Evolutionary conservation across 345 rosid genomes (phyloP).

Genomic region (Eutrema yunnanense): DNA sequence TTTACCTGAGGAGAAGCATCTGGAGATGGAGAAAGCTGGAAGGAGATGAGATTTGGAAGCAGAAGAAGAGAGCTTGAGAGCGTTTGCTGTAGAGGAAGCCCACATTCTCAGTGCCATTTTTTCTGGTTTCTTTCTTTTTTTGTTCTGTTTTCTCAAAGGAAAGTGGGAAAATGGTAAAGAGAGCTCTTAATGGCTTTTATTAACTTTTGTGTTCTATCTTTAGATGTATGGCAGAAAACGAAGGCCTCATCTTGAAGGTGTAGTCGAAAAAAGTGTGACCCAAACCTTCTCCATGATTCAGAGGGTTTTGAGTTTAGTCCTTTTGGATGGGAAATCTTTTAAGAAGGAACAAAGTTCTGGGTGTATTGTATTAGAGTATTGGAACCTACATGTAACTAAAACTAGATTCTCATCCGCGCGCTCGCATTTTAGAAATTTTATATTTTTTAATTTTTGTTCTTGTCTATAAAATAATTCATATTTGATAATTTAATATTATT

Average conservation of each 20-base stretch:
- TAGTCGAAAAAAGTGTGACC: slow-evolving; percentile 2
- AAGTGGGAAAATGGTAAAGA: slow-evolving; percentile 19
- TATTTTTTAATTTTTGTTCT: too few relatives aligned
- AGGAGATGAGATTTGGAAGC: slow-evolving; percentile 32
- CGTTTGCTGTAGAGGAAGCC: slow-evolving; percentile 95
- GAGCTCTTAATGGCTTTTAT: background rate
- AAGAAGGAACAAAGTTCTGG: background rate
- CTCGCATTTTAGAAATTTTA: too few relatives aligned
- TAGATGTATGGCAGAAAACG: slow-evolving; percentile 67
- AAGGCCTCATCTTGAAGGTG: slow-evolving; percentile 62
- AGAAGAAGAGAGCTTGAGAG: slow-evolving; percentile 54
- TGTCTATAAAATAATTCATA: too few relatives aligned
- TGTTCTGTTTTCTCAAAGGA: background rate
- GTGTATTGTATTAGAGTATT: background rate
- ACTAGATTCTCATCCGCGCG: too few relatives aligned
- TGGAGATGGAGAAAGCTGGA: slow-evolving; percentile 57
- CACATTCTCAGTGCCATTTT: slow-evolving; percentile 87
- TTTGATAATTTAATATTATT: too few relatives aligned
- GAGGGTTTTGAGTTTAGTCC: background rate
- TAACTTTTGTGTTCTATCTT: slow-evolving; percentile 36
- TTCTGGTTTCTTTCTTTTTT: background rate
- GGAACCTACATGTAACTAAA: background rate
- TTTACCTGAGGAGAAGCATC: slow-evolving; percentile 81
- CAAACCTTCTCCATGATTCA: background rate
- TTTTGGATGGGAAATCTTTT: background rate